phyloP scores from a whole-genome alignment of 371 early-diverging fungal species.

The Sporodiniella umbellata region DNA sequence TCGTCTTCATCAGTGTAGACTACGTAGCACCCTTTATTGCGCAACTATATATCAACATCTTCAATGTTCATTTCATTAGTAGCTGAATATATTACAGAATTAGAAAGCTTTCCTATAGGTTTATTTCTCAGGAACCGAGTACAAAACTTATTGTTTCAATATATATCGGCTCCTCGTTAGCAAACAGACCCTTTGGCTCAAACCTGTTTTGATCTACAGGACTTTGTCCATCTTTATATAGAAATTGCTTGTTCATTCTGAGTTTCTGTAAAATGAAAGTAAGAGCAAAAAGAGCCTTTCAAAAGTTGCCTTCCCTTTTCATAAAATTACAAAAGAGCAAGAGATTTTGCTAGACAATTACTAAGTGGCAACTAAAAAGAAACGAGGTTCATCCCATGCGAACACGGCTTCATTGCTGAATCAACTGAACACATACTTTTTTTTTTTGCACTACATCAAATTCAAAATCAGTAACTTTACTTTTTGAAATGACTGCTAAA shows the following conservation, averaged over 20 bases:
- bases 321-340: background rate
- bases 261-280: background rate
- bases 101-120: background rate
- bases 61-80: background rate
- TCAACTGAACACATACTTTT: constrained; percentile 5
- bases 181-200: constrained; percentile 11
- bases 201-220: constrained; percentile 7
- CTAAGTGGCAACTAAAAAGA: constrained; percentile 8
- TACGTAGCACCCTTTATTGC: constrained; percentile 9
- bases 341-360: background rate
- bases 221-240: constrained; percentile 9
- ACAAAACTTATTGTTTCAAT: constrained; percentile 4
- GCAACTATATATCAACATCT: background rate
- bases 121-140: background rate
- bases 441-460: constrained; percentile 4
- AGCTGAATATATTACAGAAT: background rate
- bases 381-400: constrained; percentile 5
- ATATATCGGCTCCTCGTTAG: constrained; percentile 6
- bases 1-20: background rate
- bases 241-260: background rate
- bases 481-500: constrained; percentile 20
- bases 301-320: background rate
- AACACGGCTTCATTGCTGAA: constrained; percentile 10
- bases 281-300: background rate
- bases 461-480: constrained; percentile 15